These are phyloP conservation scores for Aciculoconidium aculeatum DNA, from an alignment of 805 yeast genomes.

Conservation along the genomic window DNA sequence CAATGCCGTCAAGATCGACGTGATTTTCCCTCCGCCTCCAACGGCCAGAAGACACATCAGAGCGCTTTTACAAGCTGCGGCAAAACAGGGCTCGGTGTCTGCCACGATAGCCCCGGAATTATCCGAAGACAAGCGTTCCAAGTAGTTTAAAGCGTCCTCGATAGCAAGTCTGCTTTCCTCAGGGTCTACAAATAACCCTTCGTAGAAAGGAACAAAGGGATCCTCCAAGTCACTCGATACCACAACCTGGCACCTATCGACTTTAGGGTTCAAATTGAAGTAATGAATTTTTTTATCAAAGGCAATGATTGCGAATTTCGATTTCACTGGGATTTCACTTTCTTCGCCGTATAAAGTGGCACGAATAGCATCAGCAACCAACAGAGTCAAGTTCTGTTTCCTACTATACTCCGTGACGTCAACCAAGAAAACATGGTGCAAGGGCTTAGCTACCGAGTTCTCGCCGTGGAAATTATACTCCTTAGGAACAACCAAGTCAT, in stretches of 20 bases:
- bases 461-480: conserved; percentile 55
- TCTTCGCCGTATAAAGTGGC: conserved; percentile 39
- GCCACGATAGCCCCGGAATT: conserved; percentile 31
- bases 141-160: conserved; percentile 57
- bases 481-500: conserved; percentile 75
- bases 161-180: conserved; percentile 56
- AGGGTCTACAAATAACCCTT: conserved; percentile 80
- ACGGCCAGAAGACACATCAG: conserved; percentile 49
- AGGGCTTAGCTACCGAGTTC: conserved; percentile 27
- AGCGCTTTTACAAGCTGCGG: conserved; percentile 73
- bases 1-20: conserved; percentile 56
- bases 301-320: conserved; percentile 58
- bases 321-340: conserved; percentile 8
- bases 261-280: conserved; percentile 55
- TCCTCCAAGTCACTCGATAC: conserved; percentile 68
- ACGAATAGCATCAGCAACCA: conserved; percentile 67
- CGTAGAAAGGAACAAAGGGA: conserved; percentile 73
- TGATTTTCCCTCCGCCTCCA: conserved; percentile 78
- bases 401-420: conserved; percentile 61
- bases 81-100: conserved; percentile 64
- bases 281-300: conserved; percentile 70
- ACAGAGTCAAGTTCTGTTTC: conserved; percentile 53
- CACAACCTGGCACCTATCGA: conserved; percentile 52
- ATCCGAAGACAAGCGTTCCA: conserved; percentile 41
- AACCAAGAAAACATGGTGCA: conserved; percentile 67